phyloP scores from a whole-genome alignment of 805 yeast species.

The Candida xiaguanensis region DNA sequence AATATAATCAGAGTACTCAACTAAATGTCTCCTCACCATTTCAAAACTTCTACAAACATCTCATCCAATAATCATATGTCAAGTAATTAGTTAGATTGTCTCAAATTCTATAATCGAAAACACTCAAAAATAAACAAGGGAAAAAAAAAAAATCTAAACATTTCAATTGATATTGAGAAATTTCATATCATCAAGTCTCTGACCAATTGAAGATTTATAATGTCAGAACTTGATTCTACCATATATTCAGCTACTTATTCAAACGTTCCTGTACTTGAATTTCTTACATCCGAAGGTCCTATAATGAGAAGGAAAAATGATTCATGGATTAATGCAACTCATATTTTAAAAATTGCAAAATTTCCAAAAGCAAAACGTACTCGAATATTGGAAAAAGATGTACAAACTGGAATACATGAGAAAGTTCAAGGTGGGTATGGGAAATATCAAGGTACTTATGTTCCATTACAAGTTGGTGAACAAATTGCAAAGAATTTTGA shows the following conservation, averaged over 20 bases:
- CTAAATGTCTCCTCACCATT: no score
- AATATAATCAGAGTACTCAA: no score
- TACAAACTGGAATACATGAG: constrained; percentile 61
- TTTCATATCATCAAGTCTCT: neutral
- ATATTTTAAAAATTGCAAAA: constrained; percentile 64
- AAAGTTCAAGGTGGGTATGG: constrained; percentile 74
- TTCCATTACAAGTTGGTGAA: constrained; percentile 38
- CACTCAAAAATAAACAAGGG: neutral
- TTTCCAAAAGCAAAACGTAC: constrained; percentile 63
- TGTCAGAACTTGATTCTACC: constrained; percentile 8
- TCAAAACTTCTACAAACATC: no score
- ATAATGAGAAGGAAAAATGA: constrained; percentile 65
- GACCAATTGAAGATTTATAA: neutral
- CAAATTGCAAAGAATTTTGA: constrained; percentile 38
- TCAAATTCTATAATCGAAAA: no score
- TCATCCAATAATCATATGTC: no score
- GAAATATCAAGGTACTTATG: constrained; percentile 54
- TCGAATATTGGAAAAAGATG: constrained; percentile 60
- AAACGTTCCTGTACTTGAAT: constrained; percentile 66
- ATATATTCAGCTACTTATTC: constrained; percentile 74
- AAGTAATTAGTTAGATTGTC: no score
- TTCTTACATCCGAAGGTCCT: constrained; percentile 65
- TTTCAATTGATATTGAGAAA: neutral
- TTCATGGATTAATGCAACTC: constrained; percentile 70
- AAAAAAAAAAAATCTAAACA: neutral